Evolutionary conservation across 176 grass and related monocot species (phyloP), one percentile per base, ranked within the genome.

Genomic region (Aegilops longissima): DNA sequence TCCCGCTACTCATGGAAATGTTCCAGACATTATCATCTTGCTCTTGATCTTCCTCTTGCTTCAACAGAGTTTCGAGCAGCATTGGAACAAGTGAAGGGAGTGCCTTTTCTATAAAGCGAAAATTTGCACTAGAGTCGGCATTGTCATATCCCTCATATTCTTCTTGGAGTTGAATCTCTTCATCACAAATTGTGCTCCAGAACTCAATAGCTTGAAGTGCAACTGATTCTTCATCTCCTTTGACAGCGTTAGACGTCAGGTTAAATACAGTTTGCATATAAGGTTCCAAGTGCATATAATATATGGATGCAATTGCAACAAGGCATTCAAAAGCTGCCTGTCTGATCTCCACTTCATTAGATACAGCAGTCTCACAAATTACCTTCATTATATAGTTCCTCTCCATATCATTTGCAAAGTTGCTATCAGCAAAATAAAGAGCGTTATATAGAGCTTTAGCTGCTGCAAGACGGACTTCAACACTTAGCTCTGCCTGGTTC

Each of bases 11-110:
- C 52, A 56, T 56, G 14, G 52, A 56, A 56, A 56, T 56, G 52
- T 56, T 56, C 52, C 52, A 56, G 5, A 56, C 33, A 87, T 83
- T 84, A 83, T 95, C 95, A 84, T 97, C 95, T 81, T 95, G 91
- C 52, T 93, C 92, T 78, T 95, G 93, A 86, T 97, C 95, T 77
- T 97, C 95, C 81, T 97, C 93, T 90, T 97, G 93, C 80, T 95
- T 95, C 47, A 97, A 54, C 23, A 97, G 67, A 75, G 93, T 93
- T 82, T 97, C 95, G 68, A 97, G 76, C 62, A 97, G 85, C 89
- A 97, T 91, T 0, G 91, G 93, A 73, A 93, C 95, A 90, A 97
- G 95, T 71, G 83, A 91, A 82, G 93, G 89, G 27, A 97, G 93
- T 72, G 95, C 95, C 52, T 95, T 91, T 20, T 93, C 89, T 52